Evolutionary conservation across 2,329 filamentous ascomycete genomes (phyloP).

Genomic region (Neurospora crassa): DNA sequence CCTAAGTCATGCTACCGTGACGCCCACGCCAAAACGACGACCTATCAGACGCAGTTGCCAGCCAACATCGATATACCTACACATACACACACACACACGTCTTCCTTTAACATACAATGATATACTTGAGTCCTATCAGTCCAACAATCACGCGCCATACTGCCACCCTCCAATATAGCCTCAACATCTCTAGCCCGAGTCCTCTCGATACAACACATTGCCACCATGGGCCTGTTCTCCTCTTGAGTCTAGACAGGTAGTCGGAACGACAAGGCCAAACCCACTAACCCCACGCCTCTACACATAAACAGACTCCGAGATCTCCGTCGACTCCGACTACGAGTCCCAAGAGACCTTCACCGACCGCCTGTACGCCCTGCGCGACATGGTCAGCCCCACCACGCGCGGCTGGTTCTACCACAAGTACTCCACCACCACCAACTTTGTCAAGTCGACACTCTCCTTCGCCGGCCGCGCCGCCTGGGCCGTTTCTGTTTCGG

Average conservation of each 20-base stretch:
- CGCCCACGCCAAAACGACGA: neutral
- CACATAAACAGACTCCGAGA: conserved; percentile 57
- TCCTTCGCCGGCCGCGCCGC: conserved; percentile 74
- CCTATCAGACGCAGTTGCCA: neutral
- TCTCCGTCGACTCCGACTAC: conserved; percentile 66
- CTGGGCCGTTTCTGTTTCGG: conserved; percentile 85
- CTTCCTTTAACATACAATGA: neutral
- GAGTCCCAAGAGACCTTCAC: conserved; percentile 49
- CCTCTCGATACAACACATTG: neutral
- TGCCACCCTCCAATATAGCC: neutral
- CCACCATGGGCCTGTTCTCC: neutral
- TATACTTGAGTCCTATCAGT: neutral
- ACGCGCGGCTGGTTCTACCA: conserved; percentile 59
- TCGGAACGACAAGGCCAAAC: neutral
- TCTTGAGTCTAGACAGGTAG: neutral
- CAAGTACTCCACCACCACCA: conserved; percentile 44
- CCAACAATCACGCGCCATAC: neutral
- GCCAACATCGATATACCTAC: neutral
- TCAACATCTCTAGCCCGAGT: neutral
- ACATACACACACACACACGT: neutral
- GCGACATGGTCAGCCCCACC: conserved; percentile 67
- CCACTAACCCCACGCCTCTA: conserved; percentile 5
- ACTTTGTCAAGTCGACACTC: conserved; percentile 50
- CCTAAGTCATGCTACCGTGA: neutral
- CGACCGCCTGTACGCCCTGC: conserved; percentile 63